phyloP scores from a whole-genome alignment of 768 basidiomycete genomes.

The Pulveroboletus sp. region DNA sequence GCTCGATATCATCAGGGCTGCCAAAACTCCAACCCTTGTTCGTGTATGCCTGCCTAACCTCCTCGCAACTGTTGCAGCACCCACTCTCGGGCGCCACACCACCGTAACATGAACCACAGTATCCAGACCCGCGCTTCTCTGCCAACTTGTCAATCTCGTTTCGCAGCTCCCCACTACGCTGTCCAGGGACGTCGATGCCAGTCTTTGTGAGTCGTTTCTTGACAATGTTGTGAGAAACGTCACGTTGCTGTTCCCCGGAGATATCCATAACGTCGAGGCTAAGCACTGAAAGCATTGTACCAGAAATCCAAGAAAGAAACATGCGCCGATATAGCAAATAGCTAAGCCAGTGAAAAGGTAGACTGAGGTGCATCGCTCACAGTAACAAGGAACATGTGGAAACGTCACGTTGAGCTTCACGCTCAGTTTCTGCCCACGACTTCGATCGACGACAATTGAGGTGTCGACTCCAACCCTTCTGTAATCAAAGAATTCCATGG shows the following conservation, averaged over 20 bases:
- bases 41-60: slow-evolving; percentile 85
- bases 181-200: slow-evolving; percentile 56
- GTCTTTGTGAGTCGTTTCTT: slow-evolving; percentile 70
- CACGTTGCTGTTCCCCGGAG: slow-evolving; percentile 89
- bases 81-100: slow-evolving; percentile 69
- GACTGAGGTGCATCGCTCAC: slow-evolving; percentile 47
- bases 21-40: slow-evolving; percentile 93
- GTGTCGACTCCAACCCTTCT: slow-evolving; percentile 82
- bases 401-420: slow-evolving; percentile 92
- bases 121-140: slow-evolving; percentile 51
- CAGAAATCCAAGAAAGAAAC: neutral
- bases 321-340: neutral
- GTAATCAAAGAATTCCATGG: slow-evolving; percentile 96
- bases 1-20: slow-evolving; percentile 87
- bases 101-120: slow-evolving; percentile 97
- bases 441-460: slow-evolving; percentile 90
- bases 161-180: slow-evolving; percentile 57
- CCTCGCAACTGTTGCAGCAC: slow-evolving; percentile 96
- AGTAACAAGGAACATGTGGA: slow-evolving; percentile 94
- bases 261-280: slow-evolving; percentile 98
- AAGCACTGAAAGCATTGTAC: slow-evolving; percentile 55
- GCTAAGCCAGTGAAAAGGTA: neutral
- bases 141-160: slow-evolving; percentile 86
- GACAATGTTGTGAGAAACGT: slow-evolving; percentile 82
- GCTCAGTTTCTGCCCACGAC: slow-evolving; percentile 89